phyloP scores from a whole-genome alignment of 495 filamentous ascomycete genomes.

The Thozetella sp. region DNA sequence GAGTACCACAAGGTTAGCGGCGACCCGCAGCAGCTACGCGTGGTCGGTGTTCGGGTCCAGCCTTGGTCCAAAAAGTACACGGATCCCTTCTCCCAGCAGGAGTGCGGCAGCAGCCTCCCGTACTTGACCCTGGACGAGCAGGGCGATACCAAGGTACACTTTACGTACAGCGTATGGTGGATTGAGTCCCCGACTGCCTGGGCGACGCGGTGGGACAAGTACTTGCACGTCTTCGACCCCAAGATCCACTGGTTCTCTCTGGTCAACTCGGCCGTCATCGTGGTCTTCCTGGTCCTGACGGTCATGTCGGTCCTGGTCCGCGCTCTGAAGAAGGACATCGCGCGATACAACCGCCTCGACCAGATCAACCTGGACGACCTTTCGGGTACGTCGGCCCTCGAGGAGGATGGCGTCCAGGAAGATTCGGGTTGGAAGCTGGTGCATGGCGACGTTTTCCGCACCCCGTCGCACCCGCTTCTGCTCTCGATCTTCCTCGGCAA shows the following conservation, averaged over 20 bases:
- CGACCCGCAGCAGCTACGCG: slow-evolving; percentile 65
- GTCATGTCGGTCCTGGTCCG: slow-evolving; percentile 87
- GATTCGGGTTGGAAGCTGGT: slow-evolving; percentile 99
- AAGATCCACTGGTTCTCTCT: slow-evolving; percentile 99
- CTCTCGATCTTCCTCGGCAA: slow-evolving; percentile 90
- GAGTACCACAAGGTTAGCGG: slow-evolving; percentile 81
- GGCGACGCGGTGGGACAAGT: slow-evolving; percentile 98
- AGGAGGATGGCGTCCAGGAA: slow-evolving; percentile 92
- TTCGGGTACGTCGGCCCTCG: slow-evolving; percentile 66
- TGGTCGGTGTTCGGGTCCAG: slow-evolving; percentile 88
- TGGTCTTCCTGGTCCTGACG: slow-evolving; percentile 86
- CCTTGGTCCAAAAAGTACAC: slow-evolving; percentile 71
- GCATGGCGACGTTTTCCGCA: slow-evolving; percentile 95
- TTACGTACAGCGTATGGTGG: slow-evolving; percentile 94
- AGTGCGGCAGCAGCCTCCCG: slow-evolving; percentile 56
- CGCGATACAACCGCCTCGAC: slow-evolving; percentile 91
- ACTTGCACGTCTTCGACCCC: slow-evolving; percentile 91
- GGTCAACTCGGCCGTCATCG: slow-evolving; percentile 91
- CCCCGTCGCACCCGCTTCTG: slow-evolving; percentile 78
- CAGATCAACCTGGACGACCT: slow-evolving; percentile 84
- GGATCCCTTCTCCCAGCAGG: slow-evolving; percentile 53
- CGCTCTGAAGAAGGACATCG: slow-evolving; percentile 90
- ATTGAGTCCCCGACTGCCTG: slow-evolving; percentile 75
- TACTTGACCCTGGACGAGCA: slow-evolving; percentile 67
- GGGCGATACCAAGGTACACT: slow-evolving; percentile 70